Base-by-base conservation (phyloP, 208 protist species). In the Giardia duodenalis region DNA sequence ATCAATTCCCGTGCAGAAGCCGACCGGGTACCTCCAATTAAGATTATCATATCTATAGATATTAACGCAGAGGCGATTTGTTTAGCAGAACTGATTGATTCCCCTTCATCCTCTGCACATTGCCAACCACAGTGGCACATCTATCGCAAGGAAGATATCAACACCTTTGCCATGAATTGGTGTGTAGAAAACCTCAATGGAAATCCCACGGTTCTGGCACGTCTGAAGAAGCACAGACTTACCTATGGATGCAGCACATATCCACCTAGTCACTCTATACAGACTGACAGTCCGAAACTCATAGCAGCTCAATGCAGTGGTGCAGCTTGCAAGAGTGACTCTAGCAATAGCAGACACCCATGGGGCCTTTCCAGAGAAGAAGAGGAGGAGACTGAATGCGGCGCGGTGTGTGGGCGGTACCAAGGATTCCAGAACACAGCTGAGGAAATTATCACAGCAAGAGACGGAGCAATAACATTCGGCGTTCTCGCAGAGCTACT, bases 1-100 rank as follows among this genome's bases (percentile, higher is more conserved):
- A 57, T 88, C 2, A 42, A 92, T 0, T 87, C 95, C 3, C 94
- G 98, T 4, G 95, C 97, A 39, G 97, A 98, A 39, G 92, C 95
- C 3, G 95, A 93, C 0, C 97, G 97, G 4, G 97, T 98, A 0
- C 98, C 99, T 94, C 95, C 98, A 47, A 95, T 99, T 44, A n/a
- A 67, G 10, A 67, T 99, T 0, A 97, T 99, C 86, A 92, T 99
- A 19, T 98, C 98, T 1, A 99, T 98, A 93, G 98, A 99, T 94
- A 98, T 98, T 30, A 98, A 99, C 93, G 97, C 98, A 0, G 98
- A 99, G 94, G 95, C 98, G 46, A 95, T 99, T 44, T 97, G 97
- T 19, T 95, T 99, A 44, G 97, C 97, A 57, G 97, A 99, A 94
- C 94, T 92, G 47, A 90, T 91, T 45, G 88, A 89, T 22, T n/a